These are phyloP conservation scores for Phaeolepiota aurea DNA, from an alignment of 768 basidiomycete genomes.

Conservation along the genomic window DNA sequence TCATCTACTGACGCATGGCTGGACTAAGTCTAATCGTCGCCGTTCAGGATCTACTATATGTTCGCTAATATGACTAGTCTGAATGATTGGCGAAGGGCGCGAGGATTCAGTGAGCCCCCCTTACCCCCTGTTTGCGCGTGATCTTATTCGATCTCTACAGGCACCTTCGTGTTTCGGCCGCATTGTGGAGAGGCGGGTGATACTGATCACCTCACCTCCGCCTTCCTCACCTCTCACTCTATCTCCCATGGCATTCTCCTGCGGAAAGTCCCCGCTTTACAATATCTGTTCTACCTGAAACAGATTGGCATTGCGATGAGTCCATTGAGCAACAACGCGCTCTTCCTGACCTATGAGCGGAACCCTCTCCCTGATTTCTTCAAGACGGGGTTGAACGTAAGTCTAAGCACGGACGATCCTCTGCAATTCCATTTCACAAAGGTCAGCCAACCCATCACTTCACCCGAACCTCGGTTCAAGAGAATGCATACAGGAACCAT, in stretches of 20 bases:
- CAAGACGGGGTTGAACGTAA: conserved; percentile 91
- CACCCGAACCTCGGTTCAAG: too few relatives aligned
- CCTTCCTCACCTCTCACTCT: conserved; percentile 93
- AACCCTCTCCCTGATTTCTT: conserved; percentile 98
- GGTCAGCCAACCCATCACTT: conserved; percentile 28
- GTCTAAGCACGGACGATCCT: conserved; percentile 92
- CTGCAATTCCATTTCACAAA: conserved; percentile 99
- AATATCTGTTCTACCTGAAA: conserved; percentile 96
- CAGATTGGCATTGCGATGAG: conserved; percentile 99
- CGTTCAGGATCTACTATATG: conserved; percentile 87
- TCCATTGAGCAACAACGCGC: conserved; percentile 93
- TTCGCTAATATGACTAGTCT: conserved; percentile 93
- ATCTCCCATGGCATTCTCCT: conserved; percentile 99
- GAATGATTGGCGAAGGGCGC: conserved; percentile 81
- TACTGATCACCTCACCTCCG: conserved; percentile 92
- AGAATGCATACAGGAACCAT: conserved; percentile 74
- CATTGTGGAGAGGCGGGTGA: conserved; percentile 98
- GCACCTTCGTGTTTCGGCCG: conserved; percentile 93
- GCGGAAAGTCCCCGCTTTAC: conserved; percentile 93
- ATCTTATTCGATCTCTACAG: conserved; percentile 29
- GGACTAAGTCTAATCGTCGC: background rate
- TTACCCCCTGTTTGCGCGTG: background rate
- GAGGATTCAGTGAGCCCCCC: conserved; percentile 80
- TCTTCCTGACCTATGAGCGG: conserved; percentile 94
- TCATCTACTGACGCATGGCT: background rate